These are phyloP conservation scores for Tuber melanosporum DNA, from an alignment of 495 filamentous ascomycete genomes.

Conservation along the genomic window DNA sequence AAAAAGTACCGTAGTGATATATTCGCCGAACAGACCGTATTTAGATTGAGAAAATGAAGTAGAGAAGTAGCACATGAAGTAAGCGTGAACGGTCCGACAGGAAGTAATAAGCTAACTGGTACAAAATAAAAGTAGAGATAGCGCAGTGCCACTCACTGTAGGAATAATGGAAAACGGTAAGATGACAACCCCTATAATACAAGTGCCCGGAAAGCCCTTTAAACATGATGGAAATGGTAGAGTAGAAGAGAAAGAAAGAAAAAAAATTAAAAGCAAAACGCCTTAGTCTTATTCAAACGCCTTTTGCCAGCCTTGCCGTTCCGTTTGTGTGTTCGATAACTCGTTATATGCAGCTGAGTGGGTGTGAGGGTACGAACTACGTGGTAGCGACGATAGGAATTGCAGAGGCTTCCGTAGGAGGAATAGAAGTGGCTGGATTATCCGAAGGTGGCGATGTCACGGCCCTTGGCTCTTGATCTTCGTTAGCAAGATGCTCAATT, in stretches of 20 bases:
- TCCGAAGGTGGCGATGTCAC: slow-evolving; percentile 5
- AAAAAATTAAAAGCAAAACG: neutral
- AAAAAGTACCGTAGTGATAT: neutral
- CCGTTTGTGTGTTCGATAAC: neutral
- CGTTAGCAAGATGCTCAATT: slow-evolving; percentile 8
- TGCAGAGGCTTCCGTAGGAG: slow-evolving; percentile 5
- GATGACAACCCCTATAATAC: neutral
- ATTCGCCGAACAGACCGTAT: neutral
- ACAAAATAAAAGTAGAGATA: slow-evolving; percentile 8
- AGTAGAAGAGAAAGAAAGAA: neutral
- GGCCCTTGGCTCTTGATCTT: slow-evolving; percentile 11
- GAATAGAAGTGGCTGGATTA: slow-evolving; percentile 3
- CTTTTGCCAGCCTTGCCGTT: neutral
- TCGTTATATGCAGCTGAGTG: neutral
- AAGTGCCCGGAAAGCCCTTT: neutral
- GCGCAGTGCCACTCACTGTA: neutral
- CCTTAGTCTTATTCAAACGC: neutral
- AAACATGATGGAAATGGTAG: neutral
- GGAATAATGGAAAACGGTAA: neutral
- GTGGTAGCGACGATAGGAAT: slow-evolving; percentile 12
- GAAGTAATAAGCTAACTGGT: slow-evolving; percentile 14
- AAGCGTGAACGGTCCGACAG: slow-evolving; percentile 12
- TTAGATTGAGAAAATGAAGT: slow-evolving; percentile 2
- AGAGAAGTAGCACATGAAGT: slow-evolving; percentile 14
- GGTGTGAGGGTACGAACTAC: slow-evolving; percentile 11